These are phyloP conservation scores for Blastocystis sp. DNA, from an alignment of 352 stramenopile species.

Conservation along the genomic window DNA sequence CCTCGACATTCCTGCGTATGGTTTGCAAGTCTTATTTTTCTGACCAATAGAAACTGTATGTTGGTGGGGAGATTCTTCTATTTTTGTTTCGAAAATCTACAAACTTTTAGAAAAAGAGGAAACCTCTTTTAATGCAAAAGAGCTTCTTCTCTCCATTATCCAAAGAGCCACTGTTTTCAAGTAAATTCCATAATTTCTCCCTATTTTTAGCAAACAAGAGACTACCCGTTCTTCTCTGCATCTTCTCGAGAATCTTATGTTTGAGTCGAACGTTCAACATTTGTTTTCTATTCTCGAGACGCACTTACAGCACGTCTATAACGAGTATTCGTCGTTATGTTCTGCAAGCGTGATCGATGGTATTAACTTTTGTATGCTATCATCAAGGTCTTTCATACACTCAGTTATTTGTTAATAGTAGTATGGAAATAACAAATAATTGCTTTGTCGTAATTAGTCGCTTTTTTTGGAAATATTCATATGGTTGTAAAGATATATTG, in stretches of 20 bases:
- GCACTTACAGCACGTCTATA: background rate
- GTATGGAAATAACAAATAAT: background rate
- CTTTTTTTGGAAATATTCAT: background rate
- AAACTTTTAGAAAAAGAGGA: background rate
- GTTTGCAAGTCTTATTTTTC: background rate
- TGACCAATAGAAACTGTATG: background rate
- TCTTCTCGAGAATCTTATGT: background rate
- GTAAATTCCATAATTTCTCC: background rate
- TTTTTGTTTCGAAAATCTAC: background rate
- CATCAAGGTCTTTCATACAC: background rate
- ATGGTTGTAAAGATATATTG: background rate
- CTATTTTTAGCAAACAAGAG: background rate
- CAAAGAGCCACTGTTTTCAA: background rate
- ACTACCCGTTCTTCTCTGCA: background rate
- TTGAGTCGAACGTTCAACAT: background rate
- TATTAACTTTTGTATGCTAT: background rate
- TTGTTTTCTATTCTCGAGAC: background rate
- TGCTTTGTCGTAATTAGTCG: background rate
- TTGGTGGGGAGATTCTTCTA: constrained; percentile 36
- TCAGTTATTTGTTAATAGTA: background rate
- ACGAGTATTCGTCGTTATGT: background rate
- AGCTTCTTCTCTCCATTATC: constrained; percentile 36
- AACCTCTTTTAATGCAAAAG: constrained; percentile 33
- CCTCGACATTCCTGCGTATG: background rate
- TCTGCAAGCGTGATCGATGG: background rate